Base-by-base conservation (phyloP, 805 yeast species). In the Suhomyces sp. region DNA sequence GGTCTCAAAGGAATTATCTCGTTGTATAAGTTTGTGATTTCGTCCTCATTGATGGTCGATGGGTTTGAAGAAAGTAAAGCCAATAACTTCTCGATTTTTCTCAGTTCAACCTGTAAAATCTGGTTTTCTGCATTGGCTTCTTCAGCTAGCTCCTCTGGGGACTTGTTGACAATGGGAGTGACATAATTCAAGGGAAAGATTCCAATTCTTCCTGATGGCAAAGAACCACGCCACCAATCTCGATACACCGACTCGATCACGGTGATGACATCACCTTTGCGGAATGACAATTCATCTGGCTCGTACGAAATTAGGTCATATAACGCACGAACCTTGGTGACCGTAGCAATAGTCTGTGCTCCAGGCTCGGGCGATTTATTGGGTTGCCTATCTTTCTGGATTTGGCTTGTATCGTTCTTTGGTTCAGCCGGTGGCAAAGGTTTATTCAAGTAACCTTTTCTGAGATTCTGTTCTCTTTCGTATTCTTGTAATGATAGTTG, bases 191-290 rank as follows among this genome's bases (percentile, higher is more conserved):
- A 79, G 0, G 99, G 99, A 69, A 93, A 91, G 12, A 94, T 86
- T 17, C 99, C 99, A 48, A 84, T 77, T 51, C 79, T 80, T 0
- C 97, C 97, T 51, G 81, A 78, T 4, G 78, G 67, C 49, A 93
- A 71, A 5, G 93, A 82, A 13, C 99, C 99, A 59, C 90, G 80
- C 87, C 97, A 89, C 99, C 99, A 93, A 64, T 93, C 98, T 56
- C 89, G 79, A 67, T 91, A 92, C 5, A 88, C 96, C 13, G 87
- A 79, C 61, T 92, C 98, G 35, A 92, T 76, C 1, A 94, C 96
- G 1, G 87, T 86, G 47, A 93, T 92, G 12, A 90, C 76, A 65
- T 93, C 98, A 41, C 97, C 97, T 62, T 85, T 85, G 48, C 84
- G 77, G 71, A 94, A 93, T 1, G 96, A 85, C 44, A 93, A 77